Evolutionary conservation across 768 basidiomycete species (phyloP).

Genomic region (Floccularia luteovirens): DNA sequence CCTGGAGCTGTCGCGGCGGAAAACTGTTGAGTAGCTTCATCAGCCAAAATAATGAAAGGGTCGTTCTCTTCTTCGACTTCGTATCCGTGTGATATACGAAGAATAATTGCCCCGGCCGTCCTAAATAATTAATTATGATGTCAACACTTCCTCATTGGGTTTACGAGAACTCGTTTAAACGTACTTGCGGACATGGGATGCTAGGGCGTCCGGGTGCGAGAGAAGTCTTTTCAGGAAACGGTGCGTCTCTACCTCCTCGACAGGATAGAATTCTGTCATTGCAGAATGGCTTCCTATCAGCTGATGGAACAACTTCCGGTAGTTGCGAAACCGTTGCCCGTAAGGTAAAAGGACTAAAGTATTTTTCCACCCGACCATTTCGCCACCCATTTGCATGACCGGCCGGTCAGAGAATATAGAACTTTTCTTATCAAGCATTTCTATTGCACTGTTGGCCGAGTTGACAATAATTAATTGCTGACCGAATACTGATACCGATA

Average conservation of each 20-base stretch:
- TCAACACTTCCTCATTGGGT: too few relatives aligned
- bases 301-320: conserved; percentile 32
- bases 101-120: conserved; percentile 36
- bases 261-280: conserved; percentile 27
- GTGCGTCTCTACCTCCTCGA: conserved; percentile 30
- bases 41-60: conserved; percentile 29
- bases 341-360: conserved; percentile 26
- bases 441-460: conserved; percentile 27
- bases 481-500: conserved; percentile 35
- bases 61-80: conserved; percentile 28
- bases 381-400: conserved; percentile 29
- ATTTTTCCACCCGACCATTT: conserved; percentile 33
- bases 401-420: conserved; percentile 51
- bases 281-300: conserved; percentile 28
- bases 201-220: conserved; percentile 22
- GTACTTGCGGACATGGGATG: conserved; percentile 27
- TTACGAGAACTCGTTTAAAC: too few relatives aligned
- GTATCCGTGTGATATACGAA: conserved; percentile 37
- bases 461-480: conserved; percentile 41
- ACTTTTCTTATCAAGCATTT: conserved; percentile 45
- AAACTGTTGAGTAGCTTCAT: conserved; percentile 29
- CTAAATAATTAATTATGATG: conserved; percentile 8
- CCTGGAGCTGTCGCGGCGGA: conserved; percentile 32
- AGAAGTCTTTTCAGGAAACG: conserved; percentile 30
- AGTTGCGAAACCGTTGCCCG: conserved; percentile 29